A percentile compares a stretch with the other conserved stretches of the same genome.
Evolutionary conservation across 208 protist species (phyloP).

Genomic region (Entamoeba dispar): DNA sequence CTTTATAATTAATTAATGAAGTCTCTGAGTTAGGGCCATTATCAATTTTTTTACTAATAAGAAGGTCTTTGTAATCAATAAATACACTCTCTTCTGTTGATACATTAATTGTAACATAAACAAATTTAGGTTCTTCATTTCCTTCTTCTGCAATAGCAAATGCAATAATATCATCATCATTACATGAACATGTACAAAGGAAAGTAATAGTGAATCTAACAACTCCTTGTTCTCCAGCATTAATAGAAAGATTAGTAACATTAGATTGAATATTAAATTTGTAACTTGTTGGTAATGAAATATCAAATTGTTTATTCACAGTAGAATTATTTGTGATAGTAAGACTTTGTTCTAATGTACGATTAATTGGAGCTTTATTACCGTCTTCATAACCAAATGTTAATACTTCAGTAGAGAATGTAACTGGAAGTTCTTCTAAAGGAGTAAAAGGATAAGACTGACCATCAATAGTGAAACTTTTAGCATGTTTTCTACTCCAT

Average conservation of each 20-base stretch:
- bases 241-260: not conserved
- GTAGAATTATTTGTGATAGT: not conserved
- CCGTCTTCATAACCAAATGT: not conserved
- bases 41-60: not conserved
- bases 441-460: not conserved
- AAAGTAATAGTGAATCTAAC: not conserved
- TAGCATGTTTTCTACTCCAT: not conserved
- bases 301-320: not conserved
- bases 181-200: not conserved
- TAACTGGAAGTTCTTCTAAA: not conserved
- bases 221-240: not conserved
- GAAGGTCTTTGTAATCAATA: not conserved
- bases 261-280: not conserved
- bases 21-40: not conserved
- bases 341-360: not conserved
- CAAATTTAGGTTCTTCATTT: not conserved
- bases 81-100: not conserved
- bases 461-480: not conserved
- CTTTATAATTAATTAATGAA: not conserved
- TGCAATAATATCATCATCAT: not conserved
- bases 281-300: not conserved
- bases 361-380: not conserved
- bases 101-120: not conserved
- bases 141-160: not conserved
- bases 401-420: not conserved